Base-by-base conservation (phyloP, 257 asterid species). In the Asclepias syriaca region DNA sequence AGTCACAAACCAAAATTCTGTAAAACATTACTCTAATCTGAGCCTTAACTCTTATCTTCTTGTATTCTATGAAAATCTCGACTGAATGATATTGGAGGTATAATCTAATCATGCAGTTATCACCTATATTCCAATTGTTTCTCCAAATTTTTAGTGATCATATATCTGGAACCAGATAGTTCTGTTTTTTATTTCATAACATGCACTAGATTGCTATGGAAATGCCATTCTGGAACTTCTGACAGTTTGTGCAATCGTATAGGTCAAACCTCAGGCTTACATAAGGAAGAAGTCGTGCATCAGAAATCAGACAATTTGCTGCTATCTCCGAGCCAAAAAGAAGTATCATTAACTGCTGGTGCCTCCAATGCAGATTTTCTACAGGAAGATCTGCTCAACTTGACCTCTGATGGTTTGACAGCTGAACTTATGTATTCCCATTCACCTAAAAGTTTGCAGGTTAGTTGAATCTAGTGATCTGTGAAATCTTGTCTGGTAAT, bases 251-350 rank as follows among this genome's bases (percentile, higher is more conserved):
- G 43, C 68, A 72, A 67, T 54, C 32, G 27, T 48, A 54, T 58
- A 16, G 68, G 48, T 75, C 68, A 51, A 43, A n/a, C 29, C 72
- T 68, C 63, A 18, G 34, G 61, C 49, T 32, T 51, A 51, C 27
- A 4, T 6, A 1, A 2, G 22, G 45, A 18, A 45, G 72, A 32
- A 50, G 72, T 16, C 32, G 59, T 37, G 49, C 19, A 51, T 50
- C 72, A 68, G 63, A 29, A 39, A 55, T 68, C 72, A 32, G 45
- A 40, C 29, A 16, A 68, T 8, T 18, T 51, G 27, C 72, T 18
- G 49, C 34, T 49, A 51, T 49, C 19, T 50, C 13, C 63, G 8
- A 68, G 14, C 39, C 24, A 68, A 68, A 32, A 27, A 68, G 72
- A 51, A 4, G 63, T 8, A 22, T 29, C 43, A 7, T 51, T 32